Percentiles rank a stretch among this genome's conserved stretches.
These are phyloP conservation scores for Cercospora nicotianae DNA, from an alignment of 2,329 filamentous ascomycete genomes.

Conservation along the genomic window DNA sequence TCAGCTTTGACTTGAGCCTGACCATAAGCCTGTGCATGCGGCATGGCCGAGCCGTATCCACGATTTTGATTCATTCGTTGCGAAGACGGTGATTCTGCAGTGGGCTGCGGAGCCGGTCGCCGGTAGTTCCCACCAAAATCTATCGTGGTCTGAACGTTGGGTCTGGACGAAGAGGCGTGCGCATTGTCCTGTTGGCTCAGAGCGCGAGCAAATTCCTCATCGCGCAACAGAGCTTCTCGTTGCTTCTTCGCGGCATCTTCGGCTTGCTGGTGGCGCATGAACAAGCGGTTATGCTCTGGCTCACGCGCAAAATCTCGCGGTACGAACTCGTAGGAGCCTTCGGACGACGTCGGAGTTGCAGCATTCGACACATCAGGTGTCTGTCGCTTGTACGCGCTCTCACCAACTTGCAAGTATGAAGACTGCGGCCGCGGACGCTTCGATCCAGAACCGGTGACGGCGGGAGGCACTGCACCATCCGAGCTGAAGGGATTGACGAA, in stretches of 20 bases:
- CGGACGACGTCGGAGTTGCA: conserved; percentile 31
- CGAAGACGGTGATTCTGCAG: conserved; percentile 19
- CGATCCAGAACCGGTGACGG: conserved; percentile 9
- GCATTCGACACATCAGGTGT: conserved; percentile 35
- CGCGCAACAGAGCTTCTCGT: conserved; percentile 25
- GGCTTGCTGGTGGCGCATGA: conserved; percentile 18
- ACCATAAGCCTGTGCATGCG: background rate
- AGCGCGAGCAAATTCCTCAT: conserved; percentile 32
- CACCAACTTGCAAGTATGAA: conserved; percentile 20
- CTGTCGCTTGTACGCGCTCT: conserved; percentile 32
- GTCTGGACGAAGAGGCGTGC: conserved; percentile 29
- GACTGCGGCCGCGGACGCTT: conserved; percentile 29
- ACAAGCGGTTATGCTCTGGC: conserved; percentile 12
- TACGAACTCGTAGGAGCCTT: conserved; percentile 28
- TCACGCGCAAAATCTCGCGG: conserved; percentile 15
- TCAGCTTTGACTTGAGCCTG: conserved; percentile 20
- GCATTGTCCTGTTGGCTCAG: conserved; percentile 28
- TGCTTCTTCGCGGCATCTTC: conserved; percentile 19
- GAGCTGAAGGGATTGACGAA: background rate
- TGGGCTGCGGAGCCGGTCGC: conserved; percentile 27
- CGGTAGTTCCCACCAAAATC: conserved; percentile 31
- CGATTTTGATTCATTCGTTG: background rate
- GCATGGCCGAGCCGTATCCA: background rate
- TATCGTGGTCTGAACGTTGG: conserved; percentile 36
- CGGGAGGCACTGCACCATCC: background rate